phyloP scores from a whole-genome alignment of 306 rosid species.

The Rubus parviflorus region DNA sequence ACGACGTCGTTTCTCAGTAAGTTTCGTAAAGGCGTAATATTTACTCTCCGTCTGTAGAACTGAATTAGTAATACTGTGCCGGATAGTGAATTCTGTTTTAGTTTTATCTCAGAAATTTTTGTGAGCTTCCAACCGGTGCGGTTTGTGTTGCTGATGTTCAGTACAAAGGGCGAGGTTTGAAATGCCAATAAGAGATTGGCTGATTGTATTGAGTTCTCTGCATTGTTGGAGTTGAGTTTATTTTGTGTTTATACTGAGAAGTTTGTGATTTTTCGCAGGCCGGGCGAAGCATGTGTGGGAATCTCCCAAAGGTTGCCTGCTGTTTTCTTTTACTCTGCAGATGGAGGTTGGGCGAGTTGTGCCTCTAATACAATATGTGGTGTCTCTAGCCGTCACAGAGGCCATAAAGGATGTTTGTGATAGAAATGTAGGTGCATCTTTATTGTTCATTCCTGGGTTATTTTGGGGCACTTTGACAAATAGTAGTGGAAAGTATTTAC shows the following conservation, averaged over 20 bases:
- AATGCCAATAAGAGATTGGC: background rate
- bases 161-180: conserved; percentile 86
- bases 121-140: conserved; percentile 76
- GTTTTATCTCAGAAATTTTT: conserved; percentile 64
- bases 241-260: background rate
- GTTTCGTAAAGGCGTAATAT: conserved; percentile 16
- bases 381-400: conserved; percentile 82
- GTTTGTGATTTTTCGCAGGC: conserved; percentile 45
- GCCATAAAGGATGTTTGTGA: conserved; percentile 81
- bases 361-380: conserved; percentile 83
- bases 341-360: conserved; percentile 82
- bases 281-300: conserved; percentile 91
- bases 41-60: background rate
- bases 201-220: background rate
- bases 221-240: background rate
- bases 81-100: conserved; percentile 16
- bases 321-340: conserved; percentile 82
- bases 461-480: background rate
- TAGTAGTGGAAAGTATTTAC: background rate
- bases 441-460: background rate
- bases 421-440: conserved; percentile 48
- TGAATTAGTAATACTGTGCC: background rate
- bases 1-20: conserved; percentile 78
- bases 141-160: conserved; percentile 87
- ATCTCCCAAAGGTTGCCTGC: conserved; percentile 82